Evolutionary conservation across 2,329 filamentous ascomycete species (phyloP).

Genomic region (Daldinia sp.): DNA sequence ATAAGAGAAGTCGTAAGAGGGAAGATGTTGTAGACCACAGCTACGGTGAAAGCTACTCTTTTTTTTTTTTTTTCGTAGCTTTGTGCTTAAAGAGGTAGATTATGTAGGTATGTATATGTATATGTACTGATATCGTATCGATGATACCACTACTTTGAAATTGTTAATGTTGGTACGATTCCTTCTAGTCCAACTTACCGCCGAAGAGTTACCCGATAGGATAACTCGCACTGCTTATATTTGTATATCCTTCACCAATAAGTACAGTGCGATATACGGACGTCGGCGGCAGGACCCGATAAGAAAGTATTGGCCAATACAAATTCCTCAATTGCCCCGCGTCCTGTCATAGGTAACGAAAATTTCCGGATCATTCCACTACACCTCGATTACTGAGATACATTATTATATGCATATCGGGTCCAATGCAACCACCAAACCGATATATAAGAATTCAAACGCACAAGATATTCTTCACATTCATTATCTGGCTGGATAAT

Average conservation of each 20-base stretch:
- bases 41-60: constrained; percentile 12
- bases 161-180: constrained; percentile 30
- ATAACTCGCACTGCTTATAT: constrained; percentile 20
- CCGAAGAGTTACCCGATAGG: constrained; percentile 32
- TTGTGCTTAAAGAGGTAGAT: constrained; percentile 21
- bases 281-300: constrained; percentile 10
- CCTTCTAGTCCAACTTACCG: constrained; percentile 11
- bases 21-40: constrained; percentile 8
- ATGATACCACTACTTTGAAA: constrained; percentile 34
- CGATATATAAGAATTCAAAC: no score
- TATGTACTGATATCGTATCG: constrained; percentile 29
- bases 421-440: neutral
- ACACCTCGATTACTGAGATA: constrained; percentile 33
- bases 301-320: constrained; percentile 19
- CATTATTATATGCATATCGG: constrained; percentile 18
- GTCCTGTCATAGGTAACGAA: constrained; percentile 19
- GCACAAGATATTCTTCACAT: no score
- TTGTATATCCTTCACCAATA: neutral
- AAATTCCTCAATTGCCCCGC: constrained; percentile 23
- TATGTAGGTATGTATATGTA: no score
- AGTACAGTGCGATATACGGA: neutral
- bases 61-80: constrained; percentile 23
- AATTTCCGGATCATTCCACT: constrained; percentile 24
- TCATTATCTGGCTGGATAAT: no score
- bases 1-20: neutral